These are phyloP conservation scores for Curvularia verruculosa DNA, from an alignment of 2,329 filamentous ascomycete genomes.

Conservation along the genomic window DNA sequence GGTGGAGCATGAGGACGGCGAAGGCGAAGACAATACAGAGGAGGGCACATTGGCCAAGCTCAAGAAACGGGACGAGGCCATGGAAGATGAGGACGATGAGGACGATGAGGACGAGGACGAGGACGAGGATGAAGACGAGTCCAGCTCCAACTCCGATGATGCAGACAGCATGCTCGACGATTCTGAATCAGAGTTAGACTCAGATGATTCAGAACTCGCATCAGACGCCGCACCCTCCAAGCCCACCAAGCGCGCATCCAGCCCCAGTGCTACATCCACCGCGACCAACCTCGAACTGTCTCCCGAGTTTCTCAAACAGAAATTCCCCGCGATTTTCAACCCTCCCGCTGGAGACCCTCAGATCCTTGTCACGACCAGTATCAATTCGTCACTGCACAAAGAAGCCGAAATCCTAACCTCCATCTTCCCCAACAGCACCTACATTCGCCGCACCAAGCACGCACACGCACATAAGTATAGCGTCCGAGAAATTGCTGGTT, in stretches of 20 bases:
- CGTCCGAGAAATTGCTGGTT: constrained; percentile 85
- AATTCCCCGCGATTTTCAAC: constrained; percentile 66
- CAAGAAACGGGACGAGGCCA: constrained; percentile 39
- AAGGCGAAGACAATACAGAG: constrained; percentile 23
- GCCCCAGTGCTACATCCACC: constrained; percentile 59
- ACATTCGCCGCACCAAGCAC: constrained; percentile 85
- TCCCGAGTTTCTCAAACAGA: constrained; percentile 64
- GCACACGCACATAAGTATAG: constrained; percentile 89
- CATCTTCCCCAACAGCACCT: constrained; percentile 79
- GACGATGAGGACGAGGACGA: not conserved
- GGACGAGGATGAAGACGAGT: constrained; percentile 15
- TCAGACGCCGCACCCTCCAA: constrained; percentile 56
- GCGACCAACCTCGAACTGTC: constrained; percentile 65
- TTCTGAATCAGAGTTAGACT: constrained; percentile 51
- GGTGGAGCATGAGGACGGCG: constrained; percentile 46
- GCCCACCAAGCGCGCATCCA: constrained; percentile 59
- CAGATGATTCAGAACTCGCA: constrained; percentile 56
- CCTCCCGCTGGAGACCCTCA: constrained; percentile 68
- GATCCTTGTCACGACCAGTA: constrained; percentile 86
- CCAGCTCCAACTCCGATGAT: constrained; percentile 32
- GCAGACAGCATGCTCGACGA: constrained; percentile 75
- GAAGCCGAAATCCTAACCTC: constrained; percentile 79
- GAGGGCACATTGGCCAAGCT: constrained; percentile 44
- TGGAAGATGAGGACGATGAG: not conserved
- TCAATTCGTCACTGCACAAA: constrained; percentile 86